phyloP scores from a whole-genome alignment of 2,329 filamentous ascomycete genomes.

The Penicillium thymicola region DNA sequence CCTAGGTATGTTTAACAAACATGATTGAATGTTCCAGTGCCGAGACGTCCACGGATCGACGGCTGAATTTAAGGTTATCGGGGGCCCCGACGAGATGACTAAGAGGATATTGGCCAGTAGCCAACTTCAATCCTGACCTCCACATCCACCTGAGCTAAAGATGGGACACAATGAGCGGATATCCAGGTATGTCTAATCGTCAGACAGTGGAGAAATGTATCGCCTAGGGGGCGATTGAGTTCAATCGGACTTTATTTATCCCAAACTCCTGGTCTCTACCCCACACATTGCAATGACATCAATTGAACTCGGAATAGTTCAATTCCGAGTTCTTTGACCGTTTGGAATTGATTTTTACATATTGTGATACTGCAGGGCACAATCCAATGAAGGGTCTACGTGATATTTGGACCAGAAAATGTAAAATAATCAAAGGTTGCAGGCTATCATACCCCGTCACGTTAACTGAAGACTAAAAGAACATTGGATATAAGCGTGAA shows the following conservation, averaged over 20 bases:
- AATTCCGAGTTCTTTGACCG: not conserved
- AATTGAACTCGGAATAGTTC: not conserved
- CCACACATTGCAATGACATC: constrained; percentile 4
- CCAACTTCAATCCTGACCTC: not conserved
- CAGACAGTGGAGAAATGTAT: not conserved
- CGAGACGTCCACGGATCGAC: not conserved
- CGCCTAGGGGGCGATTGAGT: not conserved
- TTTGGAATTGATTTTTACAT: not conserved
- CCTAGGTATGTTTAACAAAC: too few species aligned
- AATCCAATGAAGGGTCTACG: not conserved
- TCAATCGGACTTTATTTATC: not conserved
- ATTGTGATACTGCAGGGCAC: not conserved
- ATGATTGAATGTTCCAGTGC: not conserved
- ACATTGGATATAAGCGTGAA: not conserved
- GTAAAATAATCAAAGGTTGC: not conserved
- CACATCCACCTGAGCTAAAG: not conserved
- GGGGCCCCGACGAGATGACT: not conserved
- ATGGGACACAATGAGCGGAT: not conserved
- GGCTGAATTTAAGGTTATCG: constrained; percentile 2
- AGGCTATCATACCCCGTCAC: too few species aligned
- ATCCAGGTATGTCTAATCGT: not conserved
- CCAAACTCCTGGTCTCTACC: not conserved
- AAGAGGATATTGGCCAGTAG: not conserved
- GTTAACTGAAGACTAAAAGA: not conserved
- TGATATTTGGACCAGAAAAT: not conserved